Evolutionary conservation across 2,329 filamentous ascomycete genomes (phyloP).

Genomic region (Ophiostoma himal-ulmi): DNA sequence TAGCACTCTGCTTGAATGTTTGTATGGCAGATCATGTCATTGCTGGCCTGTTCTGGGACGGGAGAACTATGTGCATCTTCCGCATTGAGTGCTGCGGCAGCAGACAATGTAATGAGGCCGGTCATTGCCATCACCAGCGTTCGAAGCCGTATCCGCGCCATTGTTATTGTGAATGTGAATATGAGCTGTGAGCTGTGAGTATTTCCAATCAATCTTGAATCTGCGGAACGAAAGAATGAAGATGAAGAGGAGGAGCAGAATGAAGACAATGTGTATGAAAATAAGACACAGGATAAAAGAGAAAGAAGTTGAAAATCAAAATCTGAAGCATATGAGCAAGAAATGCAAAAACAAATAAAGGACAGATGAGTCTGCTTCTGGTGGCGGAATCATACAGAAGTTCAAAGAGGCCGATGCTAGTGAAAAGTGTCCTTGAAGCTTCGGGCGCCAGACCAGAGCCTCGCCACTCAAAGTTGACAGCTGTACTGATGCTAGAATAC

Average conservation of each 20-base stretch:
- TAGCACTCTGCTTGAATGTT: conserved; percentile 58
- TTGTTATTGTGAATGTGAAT: not conserved
- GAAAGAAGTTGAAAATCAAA: not conserved
- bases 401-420: not conserved
- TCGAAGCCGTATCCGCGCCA: conserved; percentile 5
- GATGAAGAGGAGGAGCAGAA: not conserved
- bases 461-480: conserved; percentile 20
- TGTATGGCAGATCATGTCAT: conserved; percentile 59
- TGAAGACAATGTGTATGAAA: not conserved
- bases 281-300: not conserved
- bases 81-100: not conserved
- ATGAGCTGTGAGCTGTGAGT: not conserved
- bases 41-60: not conserved
- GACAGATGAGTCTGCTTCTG: not conserved
- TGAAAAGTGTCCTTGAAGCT: conserved; percentile 11
- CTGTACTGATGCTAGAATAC: not conserved
- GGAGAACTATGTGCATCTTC: not conserved
- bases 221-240: not conserved
- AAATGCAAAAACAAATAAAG: not conserved
- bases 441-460: conserved; percentile 16
- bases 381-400: not conserved
- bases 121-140: not conserved
- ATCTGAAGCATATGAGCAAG: not conserved
- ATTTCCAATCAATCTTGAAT: not conserved
- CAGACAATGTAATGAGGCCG: not conserved